Percentiles rank a stretch among this genome's conserved stretches.
Conservation (phyloP, 495 filamentous ascomycete species). For the Talaromyces ruber region DNA sequence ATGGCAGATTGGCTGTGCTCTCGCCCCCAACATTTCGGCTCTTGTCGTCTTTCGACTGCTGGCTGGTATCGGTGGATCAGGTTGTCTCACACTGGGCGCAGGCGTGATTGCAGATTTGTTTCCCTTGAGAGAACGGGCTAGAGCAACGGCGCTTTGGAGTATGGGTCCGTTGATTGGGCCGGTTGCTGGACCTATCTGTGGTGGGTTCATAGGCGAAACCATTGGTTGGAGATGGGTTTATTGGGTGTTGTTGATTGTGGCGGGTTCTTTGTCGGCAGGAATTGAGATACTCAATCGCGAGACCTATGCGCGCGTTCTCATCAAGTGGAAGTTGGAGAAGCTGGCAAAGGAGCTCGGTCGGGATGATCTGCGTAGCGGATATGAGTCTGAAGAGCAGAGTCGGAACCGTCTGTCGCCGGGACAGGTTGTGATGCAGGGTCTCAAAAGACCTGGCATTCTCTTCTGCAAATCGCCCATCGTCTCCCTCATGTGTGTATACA, state of each 20-base stretch:
- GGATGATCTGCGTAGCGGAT: constrained; percentile 31
- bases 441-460: constrained; percentile 39
- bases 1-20: constrained; percentile 63
- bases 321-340: constrained; percentile 36
- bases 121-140: constrained; percentile 43
- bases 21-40: constrained; percentile 46
- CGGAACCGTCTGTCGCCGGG: constrained; percentile 21
- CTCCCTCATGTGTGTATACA: constrained; percentile 44
- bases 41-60: constrained; percentile 61
- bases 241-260: constrained; percentile 48
- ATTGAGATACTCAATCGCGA: constrained; percentile 43
- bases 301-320: constrained; percentile 42
- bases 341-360: constrained; percentile 34
- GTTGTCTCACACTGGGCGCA: constrained; percentile 30
- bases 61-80: constrained; percentile 51
- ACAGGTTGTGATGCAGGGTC: constrained; percentile 27
- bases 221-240: constrained; percentile 55
- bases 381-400: constrained; percentile 26
- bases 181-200: constrained; percentile 42
- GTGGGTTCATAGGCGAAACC: constrained; percentile 44
- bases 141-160: constrained; percentile 48
- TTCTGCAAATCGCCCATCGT: constrained; percentile 42
- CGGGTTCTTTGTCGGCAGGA: constrained; percentile 25
- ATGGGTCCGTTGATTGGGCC: constrained; percentile 44
- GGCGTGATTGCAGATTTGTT: constrained; percentile 57